Conservation (phyloP, 352 stramenopile species). For the Pythium dissotocum region DNA sequence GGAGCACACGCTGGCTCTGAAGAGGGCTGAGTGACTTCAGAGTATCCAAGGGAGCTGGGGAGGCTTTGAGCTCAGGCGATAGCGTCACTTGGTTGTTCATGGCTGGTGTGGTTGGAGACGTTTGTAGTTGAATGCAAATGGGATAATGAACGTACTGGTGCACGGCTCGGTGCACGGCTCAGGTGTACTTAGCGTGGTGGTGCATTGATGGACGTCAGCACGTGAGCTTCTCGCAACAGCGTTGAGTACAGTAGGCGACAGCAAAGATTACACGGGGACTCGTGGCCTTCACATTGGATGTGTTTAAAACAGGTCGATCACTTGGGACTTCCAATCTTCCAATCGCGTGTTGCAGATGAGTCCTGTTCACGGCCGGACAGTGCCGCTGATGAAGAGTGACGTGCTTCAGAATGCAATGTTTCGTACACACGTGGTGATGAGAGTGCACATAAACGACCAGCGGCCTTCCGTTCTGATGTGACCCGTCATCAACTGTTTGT, state of each 20-base stretch:
- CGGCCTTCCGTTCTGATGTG: neutral
- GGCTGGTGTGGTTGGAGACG: neutral
- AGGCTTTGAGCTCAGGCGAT: too few relatives aligned
- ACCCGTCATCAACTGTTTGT: neutral
- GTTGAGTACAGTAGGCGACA: too few relatives aligned
- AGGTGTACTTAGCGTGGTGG: neutral
- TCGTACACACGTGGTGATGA: too few relatives aligned
- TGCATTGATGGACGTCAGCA: neutral
- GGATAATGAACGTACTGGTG: neutral
- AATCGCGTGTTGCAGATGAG: too few relatives aligned
- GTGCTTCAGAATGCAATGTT: too few relatives aligned
- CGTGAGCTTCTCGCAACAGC: neutral
- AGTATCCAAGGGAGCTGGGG: neutral
- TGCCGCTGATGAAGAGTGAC: too few relatives aligned
- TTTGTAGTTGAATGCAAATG: neutral
- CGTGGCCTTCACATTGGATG: too few relatives aligned
- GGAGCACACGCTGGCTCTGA: neutral
- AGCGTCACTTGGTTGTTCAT: neutral
- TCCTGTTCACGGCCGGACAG: too few relatives aligned
- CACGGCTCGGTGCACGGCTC: neutral
- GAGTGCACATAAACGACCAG: neutral
- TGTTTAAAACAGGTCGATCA: too few relatives aligned
- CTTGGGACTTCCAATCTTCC: too few relatives aligned
- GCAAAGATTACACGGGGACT: too few relatives aligned
- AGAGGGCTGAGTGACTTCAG: conserved; percentile 1